Base-by-base conservation (phyloP, 768 basidiomycete genomes). In the Psilocybe cyanescens region DNA sequence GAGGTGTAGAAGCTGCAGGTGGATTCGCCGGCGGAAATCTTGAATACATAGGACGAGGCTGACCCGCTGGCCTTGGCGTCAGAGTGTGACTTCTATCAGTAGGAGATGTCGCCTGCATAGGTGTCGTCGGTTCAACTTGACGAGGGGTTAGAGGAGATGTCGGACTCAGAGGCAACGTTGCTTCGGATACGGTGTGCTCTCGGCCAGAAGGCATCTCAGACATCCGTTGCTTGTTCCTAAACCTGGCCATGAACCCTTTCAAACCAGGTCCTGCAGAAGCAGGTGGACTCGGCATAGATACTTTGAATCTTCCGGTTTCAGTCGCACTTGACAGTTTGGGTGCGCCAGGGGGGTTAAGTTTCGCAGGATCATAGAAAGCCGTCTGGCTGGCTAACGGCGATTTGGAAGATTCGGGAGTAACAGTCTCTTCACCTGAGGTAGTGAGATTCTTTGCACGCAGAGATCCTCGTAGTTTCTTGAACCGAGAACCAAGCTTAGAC, bases 231-330 rank as follows among this genome's bases (percentile, higher is more conserved):
- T 81, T 82, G 63, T 81, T 83, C 35, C 90, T 83, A 71, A 94
- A 91, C 31, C 90, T 86, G 30, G 91, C 85, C 84, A 94, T 92
- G 73, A 94, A 88, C 12, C 91, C 88, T 72, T 86, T 91, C 28
- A 94, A 69, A 19, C 91, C 88, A 35, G 92, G 92, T 17, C 87
- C 81, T 29, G 89, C 84, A 19, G 88, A 86, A 3, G 90, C 84
- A 65, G 89, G 86, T n/a, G 89, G 88, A 61, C 83, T 85, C 1
- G 85, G 74, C 31, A 84, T 72, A 17, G 84, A 74, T 3, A 83
- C 79, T 70, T 86, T 89, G 61, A 83, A 81, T 65, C 85, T 80
- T 24, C 74, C 76, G 16, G 77, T 67, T 52, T 91, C 89, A 3
- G 80, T 81, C 7, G 85, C 78, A 64, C 82, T 84, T 9, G 78